Conservation (phyloP, 495 filamentous ascomycete species). For the Peziza echinospora region DNA sequence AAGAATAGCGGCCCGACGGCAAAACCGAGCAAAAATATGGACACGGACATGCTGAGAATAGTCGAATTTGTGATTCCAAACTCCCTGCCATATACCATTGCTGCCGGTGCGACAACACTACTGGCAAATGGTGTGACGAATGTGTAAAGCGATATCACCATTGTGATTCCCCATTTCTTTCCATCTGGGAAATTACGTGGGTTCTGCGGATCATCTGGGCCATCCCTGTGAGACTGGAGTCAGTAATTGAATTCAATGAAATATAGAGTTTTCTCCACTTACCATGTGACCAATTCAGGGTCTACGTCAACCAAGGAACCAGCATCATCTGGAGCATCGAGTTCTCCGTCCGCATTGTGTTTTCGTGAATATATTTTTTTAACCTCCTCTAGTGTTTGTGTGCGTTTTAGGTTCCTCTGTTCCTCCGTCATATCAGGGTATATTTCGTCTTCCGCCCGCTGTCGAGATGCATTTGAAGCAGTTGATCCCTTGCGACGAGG, state of each 20-base stretch:
- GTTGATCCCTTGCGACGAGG: neutral
- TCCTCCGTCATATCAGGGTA: neutral
- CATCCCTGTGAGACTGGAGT: conserved; percentile 8
- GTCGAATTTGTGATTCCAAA: conserved; percentile 33
- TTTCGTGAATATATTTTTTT: neutral
- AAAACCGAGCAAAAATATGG: conserved; percentile 57
- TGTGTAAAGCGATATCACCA: conserved; percentile 32
- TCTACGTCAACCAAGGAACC: conserved; percentile 12
- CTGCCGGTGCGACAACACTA: conserved; percentile 51
- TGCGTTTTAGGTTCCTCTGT: neutral
- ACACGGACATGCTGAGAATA: conserved; percentile 34
- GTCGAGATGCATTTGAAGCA: neutral
- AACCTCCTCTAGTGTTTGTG: neutral
- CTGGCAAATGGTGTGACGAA: conserved; percentile 47
- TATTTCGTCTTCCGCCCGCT: neutral
- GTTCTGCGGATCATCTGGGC: conserved; percentile 21
- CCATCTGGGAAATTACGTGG: conserved; percentile 25
- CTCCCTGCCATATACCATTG: conserved; percentile 33
- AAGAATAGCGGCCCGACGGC: conserved; percentile 39
- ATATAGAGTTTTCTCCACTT: conserved; percentile 1
- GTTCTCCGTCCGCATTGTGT: conserved; percentile 10
- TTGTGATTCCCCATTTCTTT: conserved; percentile 24
- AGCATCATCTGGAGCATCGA: conserved; percentile 16
- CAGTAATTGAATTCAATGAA: neutral
- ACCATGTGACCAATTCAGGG: conserved; percentile 17